Conservation (phyloP, 495 filamentous ascomycete genomes). For the Penicillium coffeae region DNA sequence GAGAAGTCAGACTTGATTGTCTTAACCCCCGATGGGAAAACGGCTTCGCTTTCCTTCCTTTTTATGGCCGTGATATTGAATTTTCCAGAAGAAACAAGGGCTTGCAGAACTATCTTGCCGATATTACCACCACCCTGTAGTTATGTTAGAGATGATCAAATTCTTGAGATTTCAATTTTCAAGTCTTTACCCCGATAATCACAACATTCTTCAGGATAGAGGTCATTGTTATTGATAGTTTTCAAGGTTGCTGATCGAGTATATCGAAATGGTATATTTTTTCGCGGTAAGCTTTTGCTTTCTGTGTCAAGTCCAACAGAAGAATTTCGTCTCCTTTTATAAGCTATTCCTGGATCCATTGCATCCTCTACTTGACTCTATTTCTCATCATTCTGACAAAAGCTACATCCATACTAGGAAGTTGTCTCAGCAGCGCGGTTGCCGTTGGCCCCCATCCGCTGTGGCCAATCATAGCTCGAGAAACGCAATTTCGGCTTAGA, state of each 20-base stretch:
- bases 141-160: too few relatives aligned
- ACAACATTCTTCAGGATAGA: constrained; percentile 3
- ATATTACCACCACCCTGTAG: constrained; percentile 9
- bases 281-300: not conserved
- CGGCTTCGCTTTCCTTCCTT: constrained; percentile 5
- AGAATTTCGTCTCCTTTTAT: too few relatives aligned
- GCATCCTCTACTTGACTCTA: too few relatives aligned
- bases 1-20: constrained; percentile 61
- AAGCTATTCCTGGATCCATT: too few relatives aligned
- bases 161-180: too few relatives aligned
- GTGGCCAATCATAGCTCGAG: not conserved
- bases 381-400: too few relatives aligned
- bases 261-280: not conserved
- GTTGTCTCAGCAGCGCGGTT: not conserved
- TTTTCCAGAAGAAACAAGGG: not conserved
- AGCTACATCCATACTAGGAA: too few relatives aligned
- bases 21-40: constrained; percentile 27
- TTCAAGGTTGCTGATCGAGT: not conserved
- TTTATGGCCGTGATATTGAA: constrained; percentile 5
- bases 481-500: not conserved
- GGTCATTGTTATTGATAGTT: not conserved
- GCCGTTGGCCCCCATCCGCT: not conserved
- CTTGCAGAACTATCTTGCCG: constrained; percentile 5
- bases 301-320: too few relatives aligned
- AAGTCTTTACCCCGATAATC: constrained; percentile 9